A percentile compares a stretch with the other conserved stretches of the same genome.
Evolutionary conservation across 108 stramenopile genomes (phyloP).

Genomic region (Nannochloropsis oceanica): DNA sequence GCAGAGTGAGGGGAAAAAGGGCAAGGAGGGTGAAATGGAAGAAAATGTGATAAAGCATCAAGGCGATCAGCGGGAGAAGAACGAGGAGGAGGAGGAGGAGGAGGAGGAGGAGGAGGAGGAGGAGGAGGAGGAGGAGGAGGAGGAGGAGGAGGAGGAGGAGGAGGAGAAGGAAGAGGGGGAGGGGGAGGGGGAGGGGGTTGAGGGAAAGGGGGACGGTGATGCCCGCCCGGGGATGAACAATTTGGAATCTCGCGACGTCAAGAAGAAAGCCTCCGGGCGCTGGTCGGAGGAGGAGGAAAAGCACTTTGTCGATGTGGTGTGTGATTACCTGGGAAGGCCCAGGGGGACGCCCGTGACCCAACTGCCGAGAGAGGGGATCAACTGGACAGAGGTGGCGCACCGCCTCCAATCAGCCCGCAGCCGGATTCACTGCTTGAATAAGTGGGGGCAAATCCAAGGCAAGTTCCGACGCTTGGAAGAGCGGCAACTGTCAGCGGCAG

Average conservation of each 20-base stretch:
- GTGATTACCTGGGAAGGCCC: neutral
- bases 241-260: too few species aligned
- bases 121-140: neutral
- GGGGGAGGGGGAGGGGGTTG: neutral
- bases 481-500: neutral
- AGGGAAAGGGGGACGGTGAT: neutral
- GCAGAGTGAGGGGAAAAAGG: neutral
- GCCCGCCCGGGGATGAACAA: neutral
- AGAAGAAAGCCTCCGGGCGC: neutral
- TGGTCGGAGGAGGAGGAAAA: neutral
- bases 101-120: neutral
- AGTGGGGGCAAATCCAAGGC: neutral
- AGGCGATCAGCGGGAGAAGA: neutral
- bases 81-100: neutral
- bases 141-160: neutral
- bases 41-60: neutral
- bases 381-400: neutral
- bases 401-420: neutral
- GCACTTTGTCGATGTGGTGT: neutral
- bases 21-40: neutral
- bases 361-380: neutral
- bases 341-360: neutral
- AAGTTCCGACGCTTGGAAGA: neutral
- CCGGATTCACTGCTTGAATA: neutral
- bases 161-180: neutral